phyloP scores from a whole-genome alignment of 345 rosid species.

The Populus euphratica region DNA sequence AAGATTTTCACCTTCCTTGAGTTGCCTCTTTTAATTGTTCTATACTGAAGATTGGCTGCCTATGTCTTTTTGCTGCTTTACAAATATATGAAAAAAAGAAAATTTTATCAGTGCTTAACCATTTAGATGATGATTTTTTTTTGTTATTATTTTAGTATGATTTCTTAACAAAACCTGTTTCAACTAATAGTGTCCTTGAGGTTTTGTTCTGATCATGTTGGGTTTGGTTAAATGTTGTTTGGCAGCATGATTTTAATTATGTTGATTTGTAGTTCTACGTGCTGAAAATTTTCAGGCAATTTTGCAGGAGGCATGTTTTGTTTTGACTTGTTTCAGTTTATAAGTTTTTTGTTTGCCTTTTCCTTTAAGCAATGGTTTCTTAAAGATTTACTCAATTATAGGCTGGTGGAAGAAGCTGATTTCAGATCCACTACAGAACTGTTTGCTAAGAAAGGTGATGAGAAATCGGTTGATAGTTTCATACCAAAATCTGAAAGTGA shows the following conservation, averaged over 20 bases:
- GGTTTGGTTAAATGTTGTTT: background rate
- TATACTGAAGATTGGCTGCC: background rate
- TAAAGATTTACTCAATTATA: slow-evolving; percentile 13
- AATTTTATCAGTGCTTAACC: background rate
- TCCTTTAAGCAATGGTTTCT: background rate
- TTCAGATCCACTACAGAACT: slow-evolving; percentile 67
- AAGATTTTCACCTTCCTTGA: background rate
- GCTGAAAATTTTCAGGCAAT: background rate
- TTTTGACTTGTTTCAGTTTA: background rate
- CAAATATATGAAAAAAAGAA: background rate
- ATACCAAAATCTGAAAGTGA: slow-evolving; percentile 95
- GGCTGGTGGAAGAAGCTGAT: slow-evolving; percentile 97
- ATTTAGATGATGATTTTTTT: background rate
- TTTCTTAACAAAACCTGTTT: background rate
- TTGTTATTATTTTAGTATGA: background rate
- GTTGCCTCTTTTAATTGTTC: background rate
- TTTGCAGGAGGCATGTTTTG: background rate
- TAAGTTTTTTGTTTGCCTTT: background rate
- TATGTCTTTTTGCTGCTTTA: background rate
- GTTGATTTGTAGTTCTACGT: no score
- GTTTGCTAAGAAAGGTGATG: slow-evolving; percentile 58
- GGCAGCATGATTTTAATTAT: background rate
- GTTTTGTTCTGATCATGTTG: background rate
- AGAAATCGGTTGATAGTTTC: slow-evolving; percentile 55
- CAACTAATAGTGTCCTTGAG: background rate